phyloP scores from a whole-genome alignment of 1,139 yeast species.

The Nadsonia commutata region DNA sequence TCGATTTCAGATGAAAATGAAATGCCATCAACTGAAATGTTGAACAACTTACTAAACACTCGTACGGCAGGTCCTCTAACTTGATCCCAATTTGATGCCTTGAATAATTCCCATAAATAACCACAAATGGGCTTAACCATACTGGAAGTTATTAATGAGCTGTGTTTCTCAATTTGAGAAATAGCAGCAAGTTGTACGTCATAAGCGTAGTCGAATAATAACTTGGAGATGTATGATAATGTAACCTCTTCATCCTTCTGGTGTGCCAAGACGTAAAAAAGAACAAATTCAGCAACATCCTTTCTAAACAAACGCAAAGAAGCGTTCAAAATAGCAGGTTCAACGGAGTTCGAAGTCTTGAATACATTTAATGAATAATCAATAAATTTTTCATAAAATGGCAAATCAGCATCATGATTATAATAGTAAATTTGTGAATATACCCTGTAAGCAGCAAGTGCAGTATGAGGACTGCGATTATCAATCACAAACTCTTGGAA shows the following conservation, averaged over 20 bases:
- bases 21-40: conserved; percentile 1
- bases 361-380: background rate
- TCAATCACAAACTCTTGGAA: conserved; percentile 14
- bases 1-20: background rate
- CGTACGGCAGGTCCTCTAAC: conserved; percentile 31
- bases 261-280: conserved; percentile 12
- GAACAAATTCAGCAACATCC: conserved; percentile 21
- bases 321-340: conserved; percentile 5
- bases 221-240: conserved; percentile 15
- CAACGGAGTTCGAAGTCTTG: background rate
- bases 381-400: background rate
- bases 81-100: conserved; percentile 26
- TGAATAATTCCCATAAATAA: conserved; percentile 22
- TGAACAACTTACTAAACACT: conserved; percentile 23
- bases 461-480: conserved; percentile 23
- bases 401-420: background rate
- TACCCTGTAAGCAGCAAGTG: conserved; percentile 26
- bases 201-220: conserved; percentile 25
- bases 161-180: conserved; percentile 14
- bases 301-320: conserved; percentile 21
- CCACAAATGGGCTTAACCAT: conserved; percentile 9
- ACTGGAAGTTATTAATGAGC: conserved; percentile 4
- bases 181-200: conserved; percentile 38
- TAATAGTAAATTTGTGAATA: background rate
- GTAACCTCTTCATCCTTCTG: conserved; percentile 14